A percentile compares a stretch with the other conserved stretches of the same genome.
phyloP scores from a whole-genome alignment of 768 basidiomycete genomes.

The Suillus paluster region DNA sequence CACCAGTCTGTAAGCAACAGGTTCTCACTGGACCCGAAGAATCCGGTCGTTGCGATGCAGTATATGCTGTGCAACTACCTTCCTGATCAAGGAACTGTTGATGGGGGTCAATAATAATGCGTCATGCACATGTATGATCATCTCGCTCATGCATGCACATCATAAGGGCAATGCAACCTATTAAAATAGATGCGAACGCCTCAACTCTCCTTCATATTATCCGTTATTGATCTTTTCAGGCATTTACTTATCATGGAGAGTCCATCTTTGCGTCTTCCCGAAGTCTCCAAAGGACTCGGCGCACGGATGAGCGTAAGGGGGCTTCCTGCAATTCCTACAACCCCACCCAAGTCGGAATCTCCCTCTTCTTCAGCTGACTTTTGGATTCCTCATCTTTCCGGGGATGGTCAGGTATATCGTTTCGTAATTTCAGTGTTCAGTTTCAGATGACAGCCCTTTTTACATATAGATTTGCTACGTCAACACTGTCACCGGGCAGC shows the following conservation, averaged over 20 bases:
- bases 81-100: slow-evolving; percentile 2
- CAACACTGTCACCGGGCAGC: slow-evolving; percentile 83
- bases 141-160: background rate
- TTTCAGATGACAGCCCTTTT: background rate
- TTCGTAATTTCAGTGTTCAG: slow-evolving; percentile 6
- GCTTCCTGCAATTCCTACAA: slow-evolving; percentile 31
- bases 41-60: background rate
- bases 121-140: background rate
- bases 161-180: background rate
- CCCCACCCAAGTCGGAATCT: slow-evolving; percentile 7
- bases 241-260: slow-evolving; percentile 26
- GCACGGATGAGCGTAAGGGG: slow-evolving; percentile 30
- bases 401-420: slow-evolving; percentile 73
- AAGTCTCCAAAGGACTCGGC: background rate
- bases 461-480: slow-evolving; percentile 83
- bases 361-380: slow-evolving; percentile 60
- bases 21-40: background rate
- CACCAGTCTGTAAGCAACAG: background rate
- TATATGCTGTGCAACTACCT: background rate
- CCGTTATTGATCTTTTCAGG: slow-evolving; percentile 1
- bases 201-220: background rate
- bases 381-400: slow-evolving; percentile 88
- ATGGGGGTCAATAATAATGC: slow-evolving; percentile 1
- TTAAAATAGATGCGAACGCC: background rate
- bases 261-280: slow-evolving; percentile 13